Evolutionary conservation across 495 filamentous ascomycete species (phyloP), one percentile per base, ranked within the genome.

Genomic region (Trichoderma asperelloides): DNA sequence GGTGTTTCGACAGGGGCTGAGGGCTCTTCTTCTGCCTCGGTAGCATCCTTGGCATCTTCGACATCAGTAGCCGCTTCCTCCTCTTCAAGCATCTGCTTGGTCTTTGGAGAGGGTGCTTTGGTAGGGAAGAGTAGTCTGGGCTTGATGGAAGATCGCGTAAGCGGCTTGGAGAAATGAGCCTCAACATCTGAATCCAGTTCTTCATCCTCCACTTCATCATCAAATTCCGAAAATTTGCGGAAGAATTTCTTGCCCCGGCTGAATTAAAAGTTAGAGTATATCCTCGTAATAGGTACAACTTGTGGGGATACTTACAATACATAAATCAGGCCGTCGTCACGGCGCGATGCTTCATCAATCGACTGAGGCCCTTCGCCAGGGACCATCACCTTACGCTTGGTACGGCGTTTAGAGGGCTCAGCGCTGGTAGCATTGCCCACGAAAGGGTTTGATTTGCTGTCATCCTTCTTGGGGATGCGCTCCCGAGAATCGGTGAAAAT

Each of bases 401-500:
- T 82, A 66, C 79, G 79, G 67, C 78, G 75, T 65, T 69, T 74
- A 65, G 74, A 67, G 25, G 76, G 69, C 66, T 77, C 70, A 30
- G 71, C 68, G 62, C 62, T 67, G 8, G 75, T 45, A 28, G 77
- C 69, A 16, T 78, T 70, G 63, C 81, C 83, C 64, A 85, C 86
- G 73, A 97, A 97, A 0, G 92, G 92, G 70, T 96, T 97, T 3
- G 88, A 86, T 68, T 81, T 73, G 66, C 78, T 85, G 30, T 78
- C 68, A 73, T 91, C 91, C 4, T 86, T 67, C 73, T 88, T 86
- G 33, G 95, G 95, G 41, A 96, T 79, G 55, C 91, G 88, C 72
- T 96, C 93, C 73, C 90, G 89, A 3, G 91, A 89, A 72, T 98
- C 95, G 12, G 93, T 97, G 74, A 87, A 97, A 65, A 98, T 96